Percentiles rank a stretch among this genome's conserved stretches.
Evolutionary conservation across 257 asterid species (phyloP).

Genomic region (Paulownia fortunei): DNA sequence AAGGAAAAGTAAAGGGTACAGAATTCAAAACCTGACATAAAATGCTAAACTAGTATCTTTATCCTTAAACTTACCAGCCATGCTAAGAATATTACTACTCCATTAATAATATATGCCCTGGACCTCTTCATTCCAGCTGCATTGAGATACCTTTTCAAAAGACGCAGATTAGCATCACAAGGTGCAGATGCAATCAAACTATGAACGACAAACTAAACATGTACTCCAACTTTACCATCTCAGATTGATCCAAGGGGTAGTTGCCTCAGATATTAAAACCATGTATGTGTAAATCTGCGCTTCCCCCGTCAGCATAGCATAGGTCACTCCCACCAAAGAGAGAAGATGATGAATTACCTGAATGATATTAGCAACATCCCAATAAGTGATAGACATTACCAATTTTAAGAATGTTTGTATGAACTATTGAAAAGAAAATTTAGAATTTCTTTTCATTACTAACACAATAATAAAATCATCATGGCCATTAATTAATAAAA

Average conservation of each 20-base stretch:
- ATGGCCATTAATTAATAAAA: background rate
- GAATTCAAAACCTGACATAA: background rate
- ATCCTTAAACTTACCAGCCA: conserved; percentile 64
- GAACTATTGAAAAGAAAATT: background rate
- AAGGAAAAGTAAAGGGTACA: background rate
- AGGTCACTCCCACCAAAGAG: conserved; percentile 57
- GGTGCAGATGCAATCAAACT: conserved; percentile 4
- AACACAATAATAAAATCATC: background rate
- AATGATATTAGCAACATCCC: conserved; percentile 13
- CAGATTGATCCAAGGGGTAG: conserved; percentile 81
- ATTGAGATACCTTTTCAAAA: conserved; percentile 74
- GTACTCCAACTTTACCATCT: conserved; percentile 64
- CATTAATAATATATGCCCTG: conserved; percentile 62
- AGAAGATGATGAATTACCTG: conserved; percentile 89
- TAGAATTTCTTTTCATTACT: background rate
- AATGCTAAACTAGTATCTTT: background rate
- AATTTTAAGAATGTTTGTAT: background rate
- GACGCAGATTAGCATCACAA: background rate
- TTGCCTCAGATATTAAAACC: conserved; percentile 83
- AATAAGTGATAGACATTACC: background rate
- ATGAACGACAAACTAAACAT: background rate
- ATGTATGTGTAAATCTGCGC: conserved; percentile 76
- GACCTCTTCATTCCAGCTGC: conserved; percentile 78
- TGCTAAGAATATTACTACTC: conserved; percentile 61
- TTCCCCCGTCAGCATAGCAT: conserved; percentile 79